These are phyloP conservation scores for Withania somnifera DNA, from an alignment of 305 asterid species.

Conservation along the genomic window DNA sequence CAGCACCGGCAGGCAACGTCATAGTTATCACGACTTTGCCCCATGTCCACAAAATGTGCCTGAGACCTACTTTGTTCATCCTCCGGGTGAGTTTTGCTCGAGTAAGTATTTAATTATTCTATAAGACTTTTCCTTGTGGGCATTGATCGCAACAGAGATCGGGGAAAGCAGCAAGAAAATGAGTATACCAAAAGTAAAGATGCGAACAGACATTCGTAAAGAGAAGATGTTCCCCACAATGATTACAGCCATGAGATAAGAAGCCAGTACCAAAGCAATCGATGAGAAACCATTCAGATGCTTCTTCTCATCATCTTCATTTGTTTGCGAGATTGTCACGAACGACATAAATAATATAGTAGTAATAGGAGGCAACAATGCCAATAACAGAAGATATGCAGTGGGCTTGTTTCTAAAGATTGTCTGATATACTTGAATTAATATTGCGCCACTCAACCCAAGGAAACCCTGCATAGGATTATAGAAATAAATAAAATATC, in stretches of 20 bases:
- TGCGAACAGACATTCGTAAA: conserved; percentile 25
- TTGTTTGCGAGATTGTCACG: conserved; percentile 39
- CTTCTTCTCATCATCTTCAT: conserved; percentile 56
- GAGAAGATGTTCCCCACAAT: conserved; percentile 40
- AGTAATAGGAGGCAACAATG: conserved; percentile 52
- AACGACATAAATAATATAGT: conserved; percentile 63
- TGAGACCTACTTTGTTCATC: conserved; percentile 19
- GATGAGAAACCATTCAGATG: conserved; percentile 53
- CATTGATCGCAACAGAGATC: conserved; percentile 31
- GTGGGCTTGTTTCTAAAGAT: conserved; percentile 50
- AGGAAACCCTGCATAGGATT: conserved; percentile 42
- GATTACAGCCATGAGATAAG: conserved; percentile 57
- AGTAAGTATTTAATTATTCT: conserved; percentile 48
- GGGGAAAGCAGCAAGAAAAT: conserved; percentile 51
- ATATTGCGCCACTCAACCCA: conserved; percentile 81
- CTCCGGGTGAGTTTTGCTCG: conserved; percentile 46
- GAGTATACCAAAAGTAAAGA: conserved; percentile 33
- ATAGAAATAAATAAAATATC: background rate
- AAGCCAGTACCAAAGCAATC: conserved; percentile 47
- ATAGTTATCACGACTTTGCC: conserved; percentile 28
- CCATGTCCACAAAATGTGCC: conserved; percentile 7
- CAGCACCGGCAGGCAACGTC: conserved; percentile 29
- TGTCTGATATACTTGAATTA: conserved; percentile 67
- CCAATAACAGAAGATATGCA: conserved; percentile 49
- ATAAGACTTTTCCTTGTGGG: conserved; percentile 50